Base-by-base conservation (phyloP, 768 basidiomycete species). In the Amanita jacksonii region DNA sequence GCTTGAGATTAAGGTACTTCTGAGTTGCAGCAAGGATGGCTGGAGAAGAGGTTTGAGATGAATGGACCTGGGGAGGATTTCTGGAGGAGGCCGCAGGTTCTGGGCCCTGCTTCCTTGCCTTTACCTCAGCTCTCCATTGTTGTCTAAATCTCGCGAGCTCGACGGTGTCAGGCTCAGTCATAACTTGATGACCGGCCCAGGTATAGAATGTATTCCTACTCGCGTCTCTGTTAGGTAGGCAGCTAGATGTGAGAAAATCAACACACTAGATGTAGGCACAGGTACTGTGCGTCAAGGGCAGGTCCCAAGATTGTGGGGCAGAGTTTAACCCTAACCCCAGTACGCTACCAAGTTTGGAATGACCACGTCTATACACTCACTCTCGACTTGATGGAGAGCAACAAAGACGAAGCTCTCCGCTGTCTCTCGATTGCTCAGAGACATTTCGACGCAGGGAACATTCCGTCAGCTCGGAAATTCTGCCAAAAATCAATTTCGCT, bases 331-430 rank as follows among this genome's bases (percentile, higher is more conserved):
- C 44, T 45, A 45, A 45, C 20, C 23, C 34, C 35, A 36, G 24
- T 25, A 24, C 30, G 51, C 16, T 35, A 41, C 38, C 33, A 40
- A 27, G 27, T 33, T 27, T 41, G 41, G 41, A n/a, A 43, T 49
- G 46, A 51, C 51, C 54, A 38, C 44, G 36, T 38, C 37, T 38
- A 13, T 38, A 25, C 8, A 5, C 12, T 12, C 35, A n/a, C 16
- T 33, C 18, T 8, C 27, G 13, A 20, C 28, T 38, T 38, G 30
- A 85, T 87, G 85, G 85, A 86, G 62, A 81, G 82, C 62, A 94
- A 94, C 70, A 87, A 78, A 53, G 90, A 94, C 57, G 90, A 94
- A 63, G 90, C 90, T 27, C 60, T 83, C 46, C 79, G 84, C 54
- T 89, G 87, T 57, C 73, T 94, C 40, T 59, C 64, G 38, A 87